Base-by-base conservation (phyloP, 305 asterid genomes). In the Fraxinus albicans region DNA sequence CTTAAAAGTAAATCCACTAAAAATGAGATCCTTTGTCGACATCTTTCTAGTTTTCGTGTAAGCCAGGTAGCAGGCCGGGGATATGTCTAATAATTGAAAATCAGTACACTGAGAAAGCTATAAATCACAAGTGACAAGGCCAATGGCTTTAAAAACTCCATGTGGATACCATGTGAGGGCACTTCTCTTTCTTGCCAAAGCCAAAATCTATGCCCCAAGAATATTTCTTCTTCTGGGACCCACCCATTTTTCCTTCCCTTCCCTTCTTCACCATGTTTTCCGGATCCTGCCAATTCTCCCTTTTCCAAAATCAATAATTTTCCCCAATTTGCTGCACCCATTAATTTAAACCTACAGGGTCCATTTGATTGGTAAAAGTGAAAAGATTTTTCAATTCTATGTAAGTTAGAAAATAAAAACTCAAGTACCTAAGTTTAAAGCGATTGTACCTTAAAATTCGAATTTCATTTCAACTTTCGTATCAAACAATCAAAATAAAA, bases 161-260 rank as follows among this genome's bases (percentile, higher is more conserved):
- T 90, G 93, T 92, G 96, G 91, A 84, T 85, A 90, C 91, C 94
- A 90, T 90, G 96, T 90, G 91, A 86, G 42, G 36, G 60, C 76
- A 79, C 83, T 80, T 83, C 83, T 80, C 86, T 86, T 86, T 83
- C 82, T 88, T 82, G 85, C 80, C 85, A 83, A 85, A 85, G 81
- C 90, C 93, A 83, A 89, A 88, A 85, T 84, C 83, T 79, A 86
- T 81, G 89, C 90, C 84, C 86, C 50, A 25, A 78, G 86, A 87
- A 83, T 84, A 82, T 88, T 74, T 84, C 83, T 88, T 78, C 74
- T 4, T 69, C 50, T 53, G 63, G 90, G 90, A 69, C 86, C 89
- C 88, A 34, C 81, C 47, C 27, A 25, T 25, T 25, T 25, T 25
- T 25, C 27, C 27, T 44, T 23, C n/a, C 27, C 53, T 44, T 78